Evolutionary conservation across 106 monocot species (phyloP), one percentile per base, ranked within the genome.

Genomic region (Vanilla planifolia): DNA sequence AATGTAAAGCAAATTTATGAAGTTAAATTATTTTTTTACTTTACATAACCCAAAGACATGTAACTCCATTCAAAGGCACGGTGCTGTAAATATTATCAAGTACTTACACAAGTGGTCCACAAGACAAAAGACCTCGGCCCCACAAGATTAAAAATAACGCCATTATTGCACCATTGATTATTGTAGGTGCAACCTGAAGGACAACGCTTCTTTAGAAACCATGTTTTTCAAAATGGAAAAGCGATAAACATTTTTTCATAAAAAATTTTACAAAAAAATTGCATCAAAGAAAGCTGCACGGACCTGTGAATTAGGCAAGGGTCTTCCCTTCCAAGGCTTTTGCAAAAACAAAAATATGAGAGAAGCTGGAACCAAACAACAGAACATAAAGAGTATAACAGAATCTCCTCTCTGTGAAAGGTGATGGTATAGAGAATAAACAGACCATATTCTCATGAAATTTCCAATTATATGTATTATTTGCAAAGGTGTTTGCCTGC

Each of bases 381-480:
- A 74, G 67, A 87, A 98, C 15, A 98, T 73, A 44, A 98, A 91
- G 43, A 88, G 77, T 25, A 91, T 74, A 16, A 88, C 78, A 15
- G 84, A 87, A 72, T 79, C 84, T 57, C 64, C 79, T 69, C 73
- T 51, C 21, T 71, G 60, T 3, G 81, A 79, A 16, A 98, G 67
- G 67, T 91, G 82, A 48, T 73, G 71, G 62, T 87, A 85, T 67
- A 98, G 64, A 33, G 96, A 81, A 63, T 98, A 98, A 28, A 98
- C 81, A 43, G 96, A 98, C 96, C 91, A 98, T 79, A 91, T 88
- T 74, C 96, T 81, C 87, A 91, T 72, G 61, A 87, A 91, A 59
- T 87, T 78, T 22, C 91, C 90, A 51, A 85, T 32, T 37, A 91
- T 59, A 72, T 98, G 96, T 62, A 98, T 77, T 65, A 91, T 65